Conservation (phyloP, 345 rosid species). For the Lepidium africanum region DNA sequence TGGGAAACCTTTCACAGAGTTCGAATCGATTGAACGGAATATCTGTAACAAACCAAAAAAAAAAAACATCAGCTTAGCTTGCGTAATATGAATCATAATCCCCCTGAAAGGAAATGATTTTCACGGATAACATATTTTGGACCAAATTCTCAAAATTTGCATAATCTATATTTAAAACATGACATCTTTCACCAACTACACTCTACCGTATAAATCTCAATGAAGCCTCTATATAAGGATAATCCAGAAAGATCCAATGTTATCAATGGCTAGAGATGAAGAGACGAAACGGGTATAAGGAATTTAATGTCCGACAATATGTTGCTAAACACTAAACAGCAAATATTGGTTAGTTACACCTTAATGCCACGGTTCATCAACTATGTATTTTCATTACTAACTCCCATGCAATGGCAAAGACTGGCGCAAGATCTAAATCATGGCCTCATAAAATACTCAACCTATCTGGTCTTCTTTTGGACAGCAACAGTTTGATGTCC, state of each 20-base stretch:
- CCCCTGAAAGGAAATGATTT: neutral
- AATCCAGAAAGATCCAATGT: neutral
- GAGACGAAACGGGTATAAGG: neutral
- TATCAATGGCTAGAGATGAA: neutral
- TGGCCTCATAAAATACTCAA: neutral
- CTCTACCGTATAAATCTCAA: neutral
- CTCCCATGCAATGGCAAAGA: slow-evolving; percentile 6
- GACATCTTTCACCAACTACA: neutral
- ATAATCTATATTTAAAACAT: neutral
- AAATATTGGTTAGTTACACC: neutral
- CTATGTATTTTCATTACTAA: neutral
- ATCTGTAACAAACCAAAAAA: slow-evolving; percentile 36
- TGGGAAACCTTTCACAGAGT: slow-evolving; percentile 80
- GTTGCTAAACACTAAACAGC: neutral
- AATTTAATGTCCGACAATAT: neutral
- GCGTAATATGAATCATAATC: neutral
- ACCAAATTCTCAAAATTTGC: neutral
- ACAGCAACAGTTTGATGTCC: neutral
- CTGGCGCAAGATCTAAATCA: neutral
- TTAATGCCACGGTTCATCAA: neutral
- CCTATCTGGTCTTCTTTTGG: neutral
- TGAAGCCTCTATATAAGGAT: neutral
- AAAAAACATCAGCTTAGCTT: neutral
- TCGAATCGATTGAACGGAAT: slow-evolving; percentile 86
- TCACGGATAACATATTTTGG: neutral